Base-by-base conservation (phyloP, 306 rosid genomes). In the Cucurbita pepo region DNA sequence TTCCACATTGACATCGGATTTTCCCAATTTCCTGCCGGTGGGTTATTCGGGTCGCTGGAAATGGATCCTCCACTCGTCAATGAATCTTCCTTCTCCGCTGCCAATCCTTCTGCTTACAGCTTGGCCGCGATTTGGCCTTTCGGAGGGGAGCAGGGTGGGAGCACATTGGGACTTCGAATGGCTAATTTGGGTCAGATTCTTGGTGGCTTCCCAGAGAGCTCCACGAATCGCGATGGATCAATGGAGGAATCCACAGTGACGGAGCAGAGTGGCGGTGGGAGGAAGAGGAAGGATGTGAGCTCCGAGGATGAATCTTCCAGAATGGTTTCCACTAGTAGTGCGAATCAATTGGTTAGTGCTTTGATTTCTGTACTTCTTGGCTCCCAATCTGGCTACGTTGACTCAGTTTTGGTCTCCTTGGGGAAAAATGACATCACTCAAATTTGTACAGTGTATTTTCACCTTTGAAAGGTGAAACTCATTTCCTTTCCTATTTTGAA, bases 81-180 rank as follows among this genome's bases (percentile, higher is more conserved):
- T 73, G 97, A 90, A 61, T 84, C 92, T 6, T 85, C 92, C 44
- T 94, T 89, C 87, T 89, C 97, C 15, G 82, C 90, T 1, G 83
- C 91, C 4, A 88, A 92, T 70, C 91, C 88, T 18, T 84, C 96
- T 10, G 76, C 96, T 4, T 91, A 86, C 79, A 75, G 85, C 79
- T 79, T 94, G 74, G 91, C 88, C 2, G 94, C 86, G 81, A 86
- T 94, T 87, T 94, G 98, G 98, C 91, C 96, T 1, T 75, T 82
- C 11, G 76, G 79, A 2, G 77, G 81, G 15, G 85, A 81, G 41
- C 51, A 67, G 0, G 78, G 41, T 0, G 72, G 75, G 7, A 74
- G 43, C 43, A 83, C 22, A 19, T 78, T 82, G 85, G 90, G 88
- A 43, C 88, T 82, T 62, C 87, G 92, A 11, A 76, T 82, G 78